Percentiles rank a stretch among this genome's conserved stretches.
phyloP scores from a whole-genome alignment of 108 stramenopile genomes.

The Chaetoceros muelleri region DNA sequence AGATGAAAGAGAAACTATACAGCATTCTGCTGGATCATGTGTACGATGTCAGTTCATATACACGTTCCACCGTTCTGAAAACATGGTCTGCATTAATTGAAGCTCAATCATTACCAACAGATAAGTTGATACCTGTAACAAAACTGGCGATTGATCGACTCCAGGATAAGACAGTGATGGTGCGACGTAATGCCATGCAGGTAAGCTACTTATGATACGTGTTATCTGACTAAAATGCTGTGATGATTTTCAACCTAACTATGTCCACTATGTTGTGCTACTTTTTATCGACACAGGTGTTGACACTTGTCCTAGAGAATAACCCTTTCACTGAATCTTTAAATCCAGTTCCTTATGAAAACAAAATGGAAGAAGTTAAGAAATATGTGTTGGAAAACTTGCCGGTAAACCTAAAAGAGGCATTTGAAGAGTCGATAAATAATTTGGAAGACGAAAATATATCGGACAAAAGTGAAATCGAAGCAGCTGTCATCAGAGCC shows the following conservation, averaged over 20 bases:
- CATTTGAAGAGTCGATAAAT: slow-evolving; percentile 33
- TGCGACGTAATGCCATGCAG: slow-evolving; percentile 84
- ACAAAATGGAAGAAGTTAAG: slow-evolving; percentile 61
- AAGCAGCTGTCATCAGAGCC: slow-evolving; percentile 60
- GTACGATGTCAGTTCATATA: slow-evolving; percentile 74
- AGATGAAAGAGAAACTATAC: slow-evolving; percentile 42
- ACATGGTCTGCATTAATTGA: slow-evolving; percentile 60
- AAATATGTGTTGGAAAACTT: slow-evolving; percentile 50
- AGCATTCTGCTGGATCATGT: slow-evolving; percentile 70
- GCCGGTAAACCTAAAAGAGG: slow-evolving; percentile 48
- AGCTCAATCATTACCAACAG: slow-evolving; percentile 60
- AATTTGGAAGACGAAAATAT: slow-evolving; percentile 31
- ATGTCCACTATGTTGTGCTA: background rate
- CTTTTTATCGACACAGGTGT: slow-evolving; percentile 29
- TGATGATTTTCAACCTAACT: background rate
- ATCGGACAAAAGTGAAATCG: slow-evolving; percentile 45
- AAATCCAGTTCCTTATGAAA: slow-evolving; percentile 69
- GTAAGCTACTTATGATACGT: slow-evolving; percentile 25
- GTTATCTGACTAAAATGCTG: slow-evolving; percentile 1
- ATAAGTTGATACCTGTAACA: slow-evolving; percentile 62
- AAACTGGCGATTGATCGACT: slow-evolving; percentile 78
- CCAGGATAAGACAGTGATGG: slow-evolving; percentile 90
- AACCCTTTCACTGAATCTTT: slow-evolving; percentile 91
- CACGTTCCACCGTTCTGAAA: slow-evolving; percentile 74
- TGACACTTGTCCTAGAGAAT: slow-evolving; percentile 75